Percentiles rank a stretch among this genome's conserved stretches.
phyloP scores from a whole-genome alignment of 148 eudicot genomes.

The Tetragonia tetragonoides region DNA sequence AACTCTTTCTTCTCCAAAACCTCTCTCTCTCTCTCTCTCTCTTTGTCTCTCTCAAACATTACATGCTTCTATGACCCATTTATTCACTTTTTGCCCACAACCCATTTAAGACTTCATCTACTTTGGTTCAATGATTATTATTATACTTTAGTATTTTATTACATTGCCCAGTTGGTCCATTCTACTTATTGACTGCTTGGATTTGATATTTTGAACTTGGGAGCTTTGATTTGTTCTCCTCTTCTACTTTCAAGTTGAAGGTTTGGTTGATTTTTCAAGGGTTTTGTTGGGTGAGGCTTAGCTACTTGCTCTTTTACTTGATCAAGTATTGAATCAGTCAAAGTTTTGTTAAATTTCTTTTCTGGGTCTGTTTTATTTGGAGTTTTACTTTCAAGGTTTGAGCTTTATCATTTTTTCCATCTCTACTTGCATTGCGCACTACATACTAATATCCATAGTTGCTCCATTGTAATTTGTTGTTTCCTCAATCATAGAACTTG shows the following conservation, averaged over 20 bases:
- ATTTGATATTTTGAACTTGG: not conserved
- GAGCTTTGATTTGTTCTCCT: not conserved
- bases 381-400: slow-evolving; percentile 4
- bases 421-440: not conserved
- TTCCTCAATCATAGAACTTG: not conserved
- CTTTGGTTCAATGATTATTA: not conserved
- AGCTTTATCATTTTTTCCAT: not conserved
- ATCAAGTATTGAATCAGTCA: slow-evolving; percentile 5
- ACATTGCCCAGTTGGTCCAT: not conserved
- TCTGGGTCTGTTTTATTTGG: slow-evolving; percentile 4
- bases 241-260: not conserved
- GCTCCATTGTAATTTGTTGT: not conserved
- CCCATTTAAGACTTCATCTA: too few relatives aligned
- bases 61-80: slow-evolving; percentile 1
- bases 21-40: slow-evolving; percentile 6
- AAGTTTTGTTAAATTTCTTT: not conserved
- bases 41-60: not conserved
- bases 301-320: not conserved
- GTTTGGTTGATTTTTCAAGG: not conserved
- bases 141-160: too few relatives aligned
- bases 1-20: not conserved
- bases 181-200: not conserved
- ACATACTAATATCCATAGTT: not conserved
- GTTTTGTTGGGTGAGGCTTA: not conserved
- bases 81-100: too few relatives aligned